Conservation (phyloP, 2,329 filamentous ascomycete genomes). For the Fusarium xylarioides region DNA sequence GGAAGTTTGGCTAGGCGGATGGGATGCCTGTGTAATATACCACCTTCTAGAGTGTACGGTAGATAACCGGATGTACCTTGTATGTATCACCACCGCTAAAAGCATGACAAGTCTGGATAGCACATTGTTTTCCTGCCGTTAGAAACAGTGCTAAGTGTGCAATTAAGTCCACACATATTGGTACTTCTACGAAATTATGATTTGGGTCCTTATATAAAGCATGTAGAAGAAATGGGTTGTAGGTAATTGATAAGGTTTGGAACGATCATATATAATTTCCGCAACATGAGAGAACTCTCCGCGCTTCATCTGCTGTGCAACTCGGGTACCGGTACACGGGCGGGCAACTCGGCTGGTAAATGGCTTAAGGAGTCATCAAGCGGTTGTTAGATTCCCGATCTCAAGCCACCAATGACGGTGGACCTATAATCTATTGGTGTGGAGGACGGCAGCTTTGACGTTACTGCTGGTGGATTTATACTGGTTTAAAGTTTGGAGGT, state of each 20-base stretch:
- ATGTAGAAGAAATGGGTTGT: neutral
- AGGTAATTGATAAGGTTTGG: neutral
- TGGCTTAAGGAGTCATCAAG: neutral
- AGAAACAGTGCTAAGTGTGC: neutral
- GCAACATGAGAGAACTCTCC: neutral
- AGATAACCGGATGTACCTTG: constrained; percentile 43
- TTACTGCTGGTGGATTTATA: neutral
- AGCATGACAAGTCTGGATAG: constrained; percentile 21
- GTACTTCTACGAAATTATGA: neutral
- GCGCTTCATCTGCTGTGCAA: neutral
- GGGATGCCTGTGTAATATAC: constrained; percentile 45
- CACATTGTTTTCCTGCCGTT: neutral
- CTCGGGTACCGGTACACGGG: neutral
- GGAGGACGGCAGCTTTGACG: neutral
- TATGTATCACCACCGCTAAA: constrained; percentile 45
- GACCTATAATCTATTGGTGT: neutral
- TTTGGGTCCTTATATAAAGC: neutral
- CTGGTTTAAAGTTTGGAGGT: neutral
- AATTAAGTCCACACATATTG: neutral
- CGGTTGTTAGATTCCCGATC: neutral
- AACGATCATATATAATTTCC: neutral
- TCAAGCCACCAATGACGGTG: neutral
- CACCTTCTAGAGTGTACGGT: constrained; percentile 45
- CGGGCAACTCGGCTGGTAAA: neutral
- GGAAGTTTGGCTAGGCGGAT: constrained; percentile 33